Evolutionary conservation across 257 asterid species (phyloP).

Genomic region (Datura wrightii): DNA sequence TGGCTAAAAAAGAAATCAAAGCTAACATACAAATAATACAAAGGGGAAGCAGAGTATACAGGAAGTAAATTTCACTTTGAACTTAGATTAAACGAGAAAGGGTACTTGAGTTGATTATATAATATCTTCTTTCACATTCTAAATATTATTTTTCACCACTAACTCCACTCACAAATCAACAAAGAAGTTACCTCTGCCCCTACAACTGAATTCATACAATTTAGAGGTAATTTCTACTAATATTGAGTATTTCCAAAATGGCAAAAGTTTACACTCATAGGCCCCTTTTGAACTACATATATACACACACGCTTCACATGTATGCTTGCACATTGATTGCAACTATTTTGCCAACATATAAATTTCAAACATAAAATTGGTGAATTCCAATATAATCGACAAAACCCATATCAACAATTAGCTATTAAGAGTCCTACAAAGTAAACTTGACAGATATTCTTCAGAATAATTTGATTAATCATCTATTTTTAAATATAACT

Average conservation of each 20-base stretch:
- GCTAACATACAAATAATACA: no score
- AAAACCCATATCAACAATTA: no score
- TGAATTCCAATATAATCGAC: neutral
- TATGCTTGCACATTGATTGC: neutral
- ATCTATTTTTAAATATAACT: no score
- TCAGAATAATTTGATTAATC: no score
- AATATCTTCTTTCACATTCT: neutral
- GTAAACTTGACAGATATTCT: no score
- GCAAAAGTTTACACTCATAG: neutral
- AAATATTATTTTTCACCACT: neutral
- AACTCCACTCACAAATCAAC: neutral
- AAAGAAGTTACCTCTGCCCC: neutral
- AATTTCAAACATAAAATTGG: neutral
- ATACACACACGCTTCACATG: neutral
- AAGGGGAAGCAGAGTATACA: no score
- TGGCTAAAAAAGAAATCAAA: no score
- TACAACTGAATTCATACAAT: neutral
- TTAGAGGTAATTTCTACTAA: neutral
- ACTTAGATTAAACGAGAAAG: no score
- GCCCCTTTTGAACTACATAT: neutral
- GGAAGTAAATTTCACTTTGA: no score
- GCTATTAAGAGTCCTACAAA: no score
- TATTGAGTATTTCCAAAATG: neutral
- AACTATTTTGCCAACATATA: no score
- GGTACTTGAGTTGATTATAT: no score